Conservation (phyloP, 208 protist species). For the Wallacemonas sp. region DNA sequence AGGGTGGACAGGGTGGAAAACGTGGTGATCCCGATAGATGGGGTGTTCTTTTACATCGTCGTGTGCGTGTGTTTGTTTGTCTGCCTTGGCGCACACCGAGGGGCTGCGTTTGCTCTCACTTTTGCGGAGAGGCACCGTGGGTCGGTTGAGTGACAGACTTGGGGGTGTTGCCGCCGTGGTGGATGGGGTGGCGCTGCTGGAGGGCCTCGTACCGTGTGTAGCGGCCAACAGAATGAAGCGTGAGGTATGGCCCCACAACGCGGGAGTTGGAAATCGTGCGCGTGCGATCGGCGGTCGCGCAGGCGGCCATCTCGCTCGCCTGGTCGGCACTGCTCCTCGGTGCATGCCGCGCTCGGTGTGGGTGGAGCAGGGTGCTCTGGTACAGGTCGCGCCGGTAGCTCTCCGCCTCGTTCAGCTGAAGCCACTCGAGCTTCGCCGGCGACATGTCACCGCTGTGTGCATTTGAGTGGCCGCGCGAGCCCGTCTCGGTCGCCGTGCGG, state of each 20-base stretch:
- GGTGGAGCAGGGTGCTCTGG: not conserved
- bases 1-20: not conserved
- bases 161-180: conserved; percentile 11
- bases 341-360: too few relatives aligned
- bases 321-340: too few relatives aligned
- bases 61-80: not conserved
- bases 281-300: not conserved
- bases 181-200: conserved; percentile 27
- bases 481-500: not conserved
- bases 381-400: conserved; percentile 10
- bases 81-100: not conserved
- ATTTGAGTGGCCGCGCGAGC: not conserved
- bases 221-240: conserved; percentile 30
- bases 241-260: conserved; percentile 39
- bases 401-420: conserved; percentile 4
- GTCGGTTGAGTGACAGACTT: too few relatives aligned
- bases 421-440: not conserved
- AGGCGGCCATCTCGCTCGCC: too few relatives aligned
- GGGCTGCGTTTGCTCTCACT: too few relatives aligned
- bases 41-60: conserved; percentile 7
- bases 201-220: conserved; percentile 51
- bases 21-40: too few relatives aligned
- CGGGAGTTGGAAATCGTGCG: conserved; percentile 16
- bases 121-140: too few relatives aligned
- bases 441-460: not conserved